Evolutionary conservation across 2,329 filamentous ascomycete genomes (phyloP), one percentile per base, ranked within the genome.

Genomic region (Trichophyton rubrum): DNA sequence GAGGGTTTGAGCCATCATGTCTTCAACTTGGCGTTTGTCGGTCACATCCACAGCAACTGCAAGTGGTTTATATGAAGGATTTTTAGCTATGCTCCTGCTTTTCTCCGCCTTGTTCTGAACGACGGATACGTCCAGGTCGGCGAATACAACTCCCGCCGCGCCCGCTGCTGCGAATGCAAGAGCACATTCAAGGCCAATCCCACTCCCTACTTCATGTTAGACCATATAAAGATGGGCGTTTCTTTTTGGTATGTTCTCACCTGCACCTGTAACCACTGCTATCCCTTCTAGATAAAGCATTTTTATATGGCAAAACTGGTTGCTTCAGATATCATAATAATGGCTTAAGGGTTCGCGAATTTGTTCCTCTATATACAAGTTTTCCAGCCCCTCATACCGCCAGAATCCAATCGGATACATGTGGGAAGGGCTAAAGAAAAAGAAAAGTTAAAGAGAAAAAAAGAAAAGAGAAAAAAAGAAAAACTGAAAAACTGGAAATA

Each of bases 21-120:
- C 35, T 40, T 70, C 59, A 9, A 72, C 67, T 30, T 61, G 64
- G 0, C 33, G 38, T 20, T 58, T 57, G 40, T 67, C 59, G 1
- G 65, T 61, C 1, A 70, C 64, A 56, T 74, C 68, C 7, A 72
- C 66, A n/a, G 61, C 22, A 6, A 69, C 40, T 4, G 64, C 64
- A 1, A 70, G 15, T 7, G 65, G 56, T 3, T 56, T 61, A 55
- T 66, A 72, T 2, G 63, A 59, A 9, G 67, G 65, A 58, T 68
- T 67, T 15, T 56, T 65, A 3, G 69, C 68, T 24, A 65, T 58
- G 4, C 58, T 57, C 58, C 67, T 67, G 64, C 67, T 68, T 20
- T 68, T 62, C 56, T 67, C 67, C 2, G 65, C 65, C 2, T 62
- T 63, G 40, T 59, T 61, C n/a, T 66, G 20, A 6, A 66, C 68